Percentiles rank a stretch among this genome's conserved stretches.
Conservation (phyloP, 495 filamentous ascomycete species). For the Rhypophila decipiens region DNA sequence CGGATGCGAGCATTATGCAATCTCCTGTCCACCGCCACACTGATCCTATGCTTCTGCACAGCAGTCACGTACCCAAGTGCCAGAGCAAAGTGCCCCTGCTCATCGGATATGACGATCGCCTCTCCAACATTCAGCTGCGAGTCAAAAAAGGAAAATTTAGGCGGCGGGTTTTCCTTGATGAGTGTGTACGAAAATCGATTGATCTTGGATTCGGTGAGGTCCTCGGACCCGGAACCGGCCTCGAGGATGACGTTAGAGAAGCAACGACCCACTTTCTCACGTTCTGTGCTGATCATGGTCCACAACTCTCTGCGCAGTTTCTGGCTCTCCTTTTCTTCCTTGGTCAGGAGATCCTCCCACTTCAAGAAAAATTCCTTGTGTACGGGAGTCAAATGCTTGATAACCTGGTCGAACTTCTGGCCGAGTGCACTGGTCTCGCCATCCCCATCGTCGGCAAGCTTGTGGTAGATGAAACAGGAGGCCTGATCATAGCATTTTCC, state of each 20-base stretch:
- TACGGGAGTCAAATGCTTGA: constrained; percentile 61
- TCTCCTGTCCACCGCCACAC: constrained; percentile 79
- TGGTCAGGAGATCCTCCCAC: constrained; percentile 89
- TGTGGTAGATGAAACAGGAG: constrained; percentile 90
- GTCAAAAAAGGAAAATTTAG: constrained; percentile 75
- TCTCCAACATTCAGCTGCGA: constrained; percentile 87
- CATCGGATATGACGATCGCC: constrained; percentile 93
- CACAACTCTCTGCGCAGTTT: constrained; percentile 83
- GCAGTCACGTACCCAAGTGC: constrained; percentile 84
- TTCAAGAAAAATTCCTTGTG: constrained; percentile 84
- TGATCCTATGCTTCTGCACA: constrained; percentile 65
- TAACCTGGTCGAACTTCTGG: constrained; percentile 67
- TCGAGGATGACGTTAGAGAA: constrained; percentile 65
- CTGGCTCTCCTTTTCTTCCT: constrained; percentile 83
- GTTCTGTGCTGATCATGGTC: constrained; percentile 86
- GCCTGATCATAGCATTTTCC: constrained; percentile 79
- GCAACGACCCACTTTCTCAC: constrained; percentile 75
- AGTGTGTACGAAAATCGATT: constrained; percentile 86
- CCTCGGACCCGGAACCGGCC: constrained; percentile 64
- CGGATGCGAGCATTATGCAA: constrained; percentile 80
- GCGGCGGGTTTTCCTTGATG: constrained; percentile 51
- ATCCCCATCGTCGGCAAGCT: constrained; percentile 76
- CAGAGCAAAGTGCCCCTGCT: constrained; percentile 88
- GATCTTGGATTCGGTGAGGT: constrained; percentile 65
- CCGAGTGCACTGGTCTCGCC: constrained; percentile 71